These are phyloP conservation scores for Prunus yedoensis DNA, from an alignment of 331 rosid genomes.

Conservation along the genomic window DNA sequence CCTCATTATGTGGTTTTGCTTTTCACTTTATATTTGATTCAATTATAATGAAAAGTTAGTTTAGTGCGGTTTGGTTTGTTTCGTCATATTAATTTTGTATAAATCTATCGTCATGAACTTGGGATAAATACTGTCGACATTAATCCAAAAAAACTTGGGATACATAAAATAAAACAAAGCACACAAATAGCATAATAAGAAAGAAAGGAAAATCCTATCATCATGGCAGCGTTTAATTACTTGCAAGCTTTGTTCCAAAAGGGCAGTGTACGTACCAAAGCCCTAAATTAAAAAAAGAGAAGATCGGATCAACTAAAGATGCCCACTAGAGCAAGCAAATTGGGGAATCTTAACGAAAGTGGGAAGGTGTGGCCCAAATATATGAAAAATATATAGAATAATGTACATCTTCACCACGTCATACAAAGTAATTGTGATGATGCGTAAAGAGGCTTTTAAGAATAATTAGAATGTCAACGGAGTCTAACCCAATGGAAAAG, in stretches of 20 bases:
- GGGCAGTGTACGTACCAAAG: not conserved
- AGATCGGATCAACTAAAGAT: conserved; percentile 39
- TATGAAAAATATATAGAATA: not conserved
- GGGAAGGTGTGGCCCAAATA: conserved; percentile 30
- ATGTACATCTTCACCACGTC: too few relatives aligned
- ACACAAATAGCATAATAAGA: too few relatives aligned
- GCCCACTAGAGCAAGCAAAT: conserved; percentile 45
- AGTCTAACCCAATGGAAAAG: too few relatives aligned
- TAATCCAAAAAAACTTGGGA: too few relatives aligned
- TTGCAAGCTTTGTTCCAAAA: not conserved
- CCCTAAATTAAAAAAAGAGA: not conserved
- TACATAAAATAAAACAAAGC: too few relatives aligned
- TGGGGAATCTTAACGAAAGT: conserved; percentile 45
- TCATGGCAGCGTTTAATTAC: not conserved
- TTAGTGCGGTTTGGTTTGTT: conserved; percentile 1
- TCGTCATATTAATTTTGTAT: not conserved
- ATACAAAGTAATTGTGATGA: too few relatives aligned
- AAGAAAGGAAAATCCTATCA: not conserved
- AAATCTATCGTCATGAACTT: too few relatives aligned
- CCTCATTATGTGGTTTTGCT: too few relatives aligned
- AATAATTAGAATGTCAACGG: too few relatives aligned
- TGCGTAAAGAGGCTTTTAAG: too few relatives aligned
- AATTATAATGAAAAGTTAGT: not conserved
- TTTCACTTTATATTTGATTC: too few relatives aligned
- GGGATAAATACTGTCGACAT: too few relatives aligned